Evolutionary conservation across 768 basidiomycete species (phyloP).

Genomic region (Amanita phalloides): DNA sequence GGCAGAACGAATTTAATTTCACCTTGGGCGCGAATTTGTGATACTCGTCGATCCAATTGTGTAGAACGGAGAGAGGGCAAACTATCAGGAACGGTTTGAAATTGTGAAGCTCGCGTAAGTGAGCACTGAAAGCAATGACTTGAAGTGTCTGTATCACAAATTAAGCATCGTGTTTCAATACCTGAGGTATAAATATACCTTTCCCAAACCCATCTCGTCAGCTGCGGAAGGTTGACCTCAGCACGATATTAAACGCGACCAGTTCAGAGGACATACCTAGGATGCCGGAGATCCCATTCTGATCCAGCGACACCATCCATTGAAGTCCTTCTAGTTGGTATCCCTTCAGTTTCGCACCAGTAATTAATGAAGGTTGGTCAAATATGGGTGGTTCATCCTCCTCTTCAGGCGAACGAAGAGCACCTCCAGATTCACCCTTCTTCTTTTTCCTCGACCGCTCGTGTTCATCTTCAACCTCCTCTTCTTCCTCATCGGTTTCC

Average conservation of each 20-base stretch:
- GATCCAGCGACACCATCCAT: conserved; percentile 87
- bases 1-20: conserved; percentile 11
- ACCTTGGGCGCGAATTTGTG: conserved; percentile 73
- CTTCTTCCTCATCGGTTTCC: neutral
- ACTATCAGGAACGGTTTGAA: conserved; percentile 78
- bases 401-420: conserved; percentile 9
- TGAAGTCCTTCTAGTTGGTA: conserved; percentile 93
- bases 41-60: conserved; percentile 88
- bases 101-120: conserved; percentile 66
- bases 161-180: conserved; percentile 6
- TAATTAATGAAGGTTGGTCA: conserved; percentile 68
- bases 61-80: conserved; percentile 86
- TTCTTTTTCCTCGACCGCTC: conserved; percentile 14
- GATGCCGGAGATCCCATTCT: conserved; percentile 79
- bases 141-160: conserved; percentile 67
- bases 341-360: conserved; percentile 76
- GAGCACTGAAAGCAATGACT: conserved; percentile 88
- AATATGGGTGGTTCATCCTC: conserved; percentile 30
- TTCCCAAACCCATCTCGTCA: conserved; percentile 93
- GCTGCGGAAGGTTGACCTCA: conserved; percentile 29
- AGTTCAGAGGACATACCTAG: conserved; percentile 35
- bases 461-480: neutral
- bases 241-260: neutral
- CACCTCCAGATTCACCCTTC: conserved; percentile 17
- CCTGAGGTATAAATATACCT: conserved; percentile 32